Conservation (phyloP, 2,329 filamentous ascomycete genomes). For the Diaporthe sp. region DNA sequence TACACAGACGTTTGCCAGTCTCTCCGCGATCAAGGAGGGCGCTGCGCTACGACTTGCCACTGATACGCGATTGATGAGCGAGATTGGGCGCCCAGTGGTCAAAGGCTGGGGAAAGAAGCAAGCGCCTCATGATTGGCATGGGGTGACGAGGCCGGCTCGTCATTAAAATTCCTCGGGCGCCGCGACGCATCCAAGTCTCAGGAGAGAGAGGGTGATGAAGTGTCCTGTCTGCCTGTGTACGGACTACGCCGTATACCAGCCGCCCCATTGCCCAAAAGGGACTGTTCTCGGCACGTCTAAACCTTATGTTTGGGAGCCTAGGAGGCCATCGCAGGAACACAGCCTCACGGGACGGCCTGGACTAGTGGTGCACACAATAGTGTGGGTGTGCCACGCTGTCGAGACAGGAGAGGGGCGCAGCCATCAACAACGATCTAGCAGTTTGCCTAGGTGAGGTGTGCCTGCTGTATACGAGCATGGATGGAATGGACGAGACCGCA, state of each 20-base stretch:
- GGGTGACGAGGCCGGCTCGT: slow-evolving; percentile 24
- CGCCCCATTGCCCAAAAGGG: background rate
- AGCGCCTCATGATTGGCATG: slow-evolving; percentile 31
- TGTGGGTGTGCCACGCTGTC: slow-evolving; percentile 2
- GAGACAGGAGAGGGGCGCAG: slow-evolving; percentile 29
- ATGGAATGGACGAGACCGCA: background rate
- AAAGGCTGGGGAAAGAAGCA: background rate
- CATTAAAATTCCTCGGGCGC: slow-evolving; percentile 29
- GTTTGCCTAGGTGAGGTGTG: background rate
- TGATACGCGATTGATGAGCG: slow-evolving; percentile 1
- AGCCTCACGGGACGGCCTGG: slow-evolving; percentile 25
- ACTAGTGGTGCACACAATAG: background rate
- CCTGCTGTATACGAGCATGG: background rate
- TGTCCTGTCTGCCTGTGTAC: no score
- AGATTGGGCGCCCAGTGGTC: slow-evolving; percentile 6
- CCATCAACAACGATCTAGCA: background rate
- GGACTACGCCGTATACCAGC: background rate
- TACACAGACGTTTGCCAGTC: slow-evolving; percentile 13
- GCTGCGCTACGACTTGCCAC: slow-evolving; percentile 13
- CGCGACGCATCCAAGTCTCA: slow-evolving; percentile 19
- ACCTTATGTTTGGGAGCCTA: slow-evolving; percentile 17
- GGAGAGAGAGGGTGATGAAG: background rate
- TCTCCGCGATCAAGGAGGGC: slow-evolving; percentile 7
- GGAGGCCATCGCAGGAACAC: background rate
- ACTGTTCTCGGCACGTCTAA: slow-evolving; percentile 19